Evolutionary conservation across 2,329 filamentous ascomycete species (phyloP).

Genomic region (Cercospora citrullina): DNA sequence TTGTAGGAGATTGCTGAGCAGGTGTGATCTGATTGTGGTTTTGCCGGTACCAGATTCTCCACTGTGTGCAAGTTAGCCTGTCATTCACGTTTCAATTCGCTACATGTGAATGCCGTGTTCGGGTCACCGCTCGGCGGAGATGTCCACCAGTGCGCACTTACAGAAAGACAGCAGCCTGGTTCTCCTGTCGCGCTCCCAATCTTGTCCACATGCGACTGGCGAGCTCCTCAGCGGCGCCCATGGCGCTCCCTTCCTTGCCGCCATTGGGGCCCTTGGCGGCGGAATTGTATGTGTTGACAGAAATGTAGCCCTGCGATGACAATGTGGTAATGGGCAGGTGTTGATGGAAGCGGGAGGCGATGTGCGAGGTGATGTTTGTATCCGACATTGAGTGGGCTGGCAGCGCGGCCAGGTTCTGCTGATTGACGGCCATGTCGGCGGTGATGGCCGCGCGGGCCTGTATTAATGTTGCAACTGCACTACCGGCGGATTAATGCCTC

Average conservation of each 20-base stretch:
- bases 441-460: slow-evolving; percentile 32
- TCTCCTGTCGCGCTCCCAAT: slow-evolving; percentile 84
- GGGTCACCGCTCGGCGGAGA: not conserved
- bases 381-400: slow-evolving; percentile 80
- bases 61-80: slow-evolving; percentile 49
- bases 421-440: slow-evolving; percentile 53
- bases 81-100: not conserved
- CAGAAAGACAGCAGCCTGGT: slow-evolving; percentile 91
- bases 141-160: slow-evolving; percentile 53
- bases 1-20: slow-evolving; percentile 79
- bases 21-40: slow-evolving; percentile 87
- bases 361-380: slow-evolving; percentile 68
- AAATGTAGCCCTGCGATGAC: slow-evolving; percentile 87
- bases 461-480: slow-evolving; percentile 16
- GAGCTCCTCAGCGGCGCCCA: slow-evolving; percentile 89
- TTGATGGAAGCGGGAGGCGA: slow-evolving; percentile 88
- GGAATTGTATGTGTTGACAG: slow-evolving; percentile 91
- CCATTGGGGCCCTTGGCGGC: slow-evolving; percentile 88
- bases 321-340: slow-evolving; percentile 83
- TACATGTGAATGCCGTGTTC: not conserved
- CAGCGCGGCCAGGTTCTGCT: slow-evolving; percentile 82
- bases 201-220: slow-evolving; percentile 82
- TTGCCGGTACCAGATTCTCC: slow-evolving; percentile 96
- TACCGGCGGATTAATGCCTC: slow-evolving; percentile 16
- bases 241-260: slow-evolving; percentile 84